Evolutionary conservation across 805 yeast species (phyloP).

Genomic region (Ascoidea asiatica): DNA sequence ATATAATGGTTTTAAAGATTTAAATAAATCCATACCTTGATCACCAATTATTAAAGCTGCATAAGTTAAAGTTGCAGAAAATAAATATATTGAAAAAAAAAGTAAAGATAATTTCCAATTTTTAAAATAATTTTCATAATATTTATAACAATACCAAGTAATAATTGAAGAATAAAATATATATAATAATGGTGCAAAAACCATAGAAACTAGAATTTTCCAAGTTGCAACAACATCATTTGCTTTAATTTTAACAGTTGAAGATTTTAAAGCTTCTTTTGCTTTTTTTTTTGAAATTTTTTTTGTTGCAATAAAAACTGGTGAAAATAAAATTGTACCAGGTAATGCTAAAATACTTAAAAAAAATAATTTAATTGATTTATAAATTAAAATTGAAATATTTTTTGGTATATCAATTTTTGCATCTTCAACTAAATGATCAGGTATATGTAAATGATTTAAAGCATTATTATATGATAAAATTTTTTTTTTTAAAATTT

Average conservation of each 20-base stretch:
- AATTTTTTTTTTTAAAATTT: constrained; percentile 47
- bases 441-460: constrained; percentile 48
- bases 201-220: constrained; percentile 85
- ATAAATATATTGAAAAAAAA: constrained; percentile 41
- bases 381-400: constrained; percentile 35
- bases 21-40: constrained; percentile 79
- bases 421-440: constrained; percentile 54
- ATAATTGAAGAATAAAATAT: constrained; percentile 64
- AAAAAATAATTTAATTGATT: constrained; percentile 42
- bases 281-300: constrained; percentile 63
- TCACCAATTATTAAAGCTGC: constrained; percentile 91
- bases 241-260: constrained; percentile 84
- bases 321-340: constrained; percentile 77
- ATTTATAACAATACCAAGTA: constrained; percentile 20
- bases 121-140: constrained; percentile 15
- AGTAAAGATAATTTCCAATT: constrained; percentile 17
- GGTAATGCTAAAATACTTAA: constrained; percentile 64
- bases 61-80: constrained; percentile 64
- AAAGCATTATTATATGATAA: constrained; percentile 54
- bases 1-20: constrained; percentile 72
- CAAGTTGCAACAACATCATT: constrained; percentile 94
- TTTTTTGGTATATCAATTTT: constrained; percentile 34
- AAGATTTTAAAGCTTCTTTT: constrained; percentile 64
- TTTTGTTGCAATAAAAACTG: constrained; percentile 74
- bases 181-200: constrained; percentile 78